A percentile compares a stretch with the other conserved stretches of the same genome.
These are phyloP conservation scores for Murraya paniculata DNA, from an alignment of 345 rosid species.

Conservation along the genomic window DNA sequence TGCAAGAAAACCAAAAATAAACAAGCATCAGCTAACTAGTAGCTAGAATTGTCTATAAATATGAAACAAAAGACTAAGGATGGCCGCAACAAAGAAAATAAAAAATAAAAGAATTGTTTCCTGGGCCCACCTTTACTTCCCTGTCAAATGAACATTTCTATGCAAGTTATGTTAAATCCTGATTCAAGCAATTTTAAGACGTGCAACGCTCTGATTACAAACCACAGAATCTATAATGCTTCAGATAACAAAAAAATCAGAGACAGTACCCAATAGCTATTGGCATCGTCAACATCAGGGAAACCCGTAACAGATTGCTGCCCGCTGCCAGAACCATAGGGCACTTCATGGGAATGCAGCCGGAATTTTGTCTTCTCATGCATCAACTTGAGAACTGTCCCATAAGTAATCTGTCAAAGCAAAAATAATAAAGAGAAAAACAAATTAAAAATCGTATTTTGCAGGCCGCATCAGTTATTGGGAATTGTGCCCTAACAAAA, in stretches of 20 bases:
- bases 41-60: background rate
- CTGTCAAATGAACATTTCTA: too few species aligned
- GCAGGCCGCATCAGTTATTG: background rate
- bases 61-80: background rate
- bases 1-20: background rate
- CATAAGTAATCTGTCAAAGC: constrained; percentile 71
- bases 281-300: constrained; percentile 81
- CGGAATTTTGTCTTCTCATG: constrained; percentile 85
- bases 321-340: constrained; percentile 98
- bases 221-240: background rate
- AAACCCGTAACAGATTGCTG: constrained; percentile 98
- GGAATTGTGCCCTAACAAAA: too few species aligned
- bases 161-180: too few species aligned
- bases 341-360: constrained; percentile 96
- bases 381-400: constrained; percentile 81
- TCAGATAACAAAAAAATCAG: background rate
- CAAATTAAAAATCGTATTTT: background rate
- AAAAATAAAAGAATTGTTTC: too few species aligned
- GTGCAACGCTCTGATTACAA: background rate
- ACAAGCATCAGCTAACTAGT: background rate
- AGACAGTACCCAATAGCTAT: constrained; percentile 88
- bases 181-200: background rate
- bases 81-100: background rate
- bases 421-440: background rate
- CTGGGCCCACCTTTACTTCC: too few species aligned